Conservation (phyloP, 2,329 filamentous ascomycete genomes). For the Fusarium sublunatum region DNA sequence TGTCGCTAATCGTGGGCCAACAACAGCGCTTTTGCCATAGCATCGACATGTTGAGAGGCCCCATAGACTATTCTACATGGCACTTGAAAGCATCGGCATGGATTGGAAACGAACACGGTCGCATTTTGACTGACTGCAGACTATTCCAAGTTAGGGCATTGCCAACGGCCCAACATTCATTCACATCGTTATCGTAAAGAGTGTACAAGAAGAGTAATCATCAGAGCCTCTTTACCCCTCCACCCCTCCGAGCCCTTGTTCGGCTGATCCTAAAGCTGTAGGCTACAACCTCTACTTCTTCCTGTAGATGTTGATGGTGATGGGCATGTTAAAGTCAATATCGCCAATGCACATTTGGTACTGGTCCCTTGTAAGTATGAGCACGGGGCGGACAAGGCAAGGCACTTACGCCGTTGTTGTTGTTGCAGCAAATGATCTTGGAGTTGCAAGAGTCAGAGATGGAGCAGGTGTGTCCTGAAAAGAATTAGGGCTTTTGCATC, state of each 20-base stretch:
- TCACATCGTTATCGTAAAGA: no score
- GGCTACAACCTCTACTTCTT: background rate
- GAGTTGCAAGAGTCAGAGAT: conserved; percentile 30
- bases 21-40: no score
- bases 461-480: conserved; percentile 23
- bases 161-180: no score
- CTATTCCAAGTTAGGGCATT: no score
- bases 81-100: no score
- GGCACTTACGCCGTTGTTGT: conserved; percentile 40
- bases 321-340: conserved; percentile 37
- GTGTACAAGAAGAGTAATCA: no score
- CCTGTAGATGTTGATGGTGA: conserved; percentile 40
- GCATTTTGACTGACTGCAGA: no score
- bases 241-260: background rate
- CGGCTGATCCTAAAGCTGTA: background rate
- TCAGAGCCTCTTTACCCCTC: background rate
- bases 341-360: conserved; percentile 43
- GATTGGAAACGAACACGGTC: no score
- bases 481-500: background rate
- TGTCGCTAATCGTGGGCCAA: background rate
- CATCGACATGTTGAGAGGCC: no score
- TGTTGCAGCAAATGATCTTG: conserved; percentile 43
- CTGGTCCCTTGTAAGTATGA: conserved; percentile 13
- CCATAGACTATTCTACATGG: no score
- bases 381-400: fast-evolving